Conservation (phyloP, 352 stramenopile genomes). For the Pythium brachiatum region DNA sequence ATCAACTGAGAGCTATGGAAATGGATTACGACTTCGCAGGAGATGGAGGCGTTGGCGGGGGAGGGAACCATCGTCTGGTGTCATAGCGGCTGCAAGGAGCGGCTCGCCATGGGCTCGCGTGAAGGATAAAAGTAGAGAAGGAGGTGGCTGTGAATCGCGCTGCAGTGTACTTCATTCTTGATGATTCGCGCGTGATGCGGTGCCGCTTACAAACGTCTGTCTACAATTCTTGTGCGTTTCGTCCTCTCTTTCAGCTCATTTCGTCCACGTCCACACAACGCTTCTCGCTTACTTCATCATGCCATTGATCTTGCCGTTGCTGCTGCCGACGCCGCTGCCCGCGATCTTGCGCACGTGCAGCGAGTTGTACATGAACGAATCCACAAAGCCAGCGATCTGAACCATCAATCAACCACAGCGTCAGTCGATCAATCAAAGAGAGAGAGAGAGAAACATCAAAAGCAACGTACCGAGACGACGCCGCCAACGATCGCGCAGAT, state of each 20-base stretch:
- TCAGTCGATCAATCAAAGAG: not conserved
- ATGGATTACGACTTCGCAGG: too few relatives aligned
- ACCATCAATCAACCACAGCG: not conserved
- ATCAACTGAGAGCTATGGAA: too few relatives aligned
- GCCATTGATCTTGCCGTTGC: slow-evolving; percentile 21
- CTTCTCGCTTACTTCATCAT: slow-evolving; percentile 20
- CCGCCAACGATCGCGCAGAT: slow-evolving; percentile 82
- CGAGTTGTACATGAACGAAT: slow-evolving; percentile 87
- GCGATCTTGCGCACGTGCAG: slow-evolving; percentile 46
- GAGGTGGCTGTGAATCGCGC: too few relatives aligned
- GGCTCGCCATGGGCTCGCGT: too few relatives aligned
- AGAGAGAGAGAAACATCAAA: not conserved
- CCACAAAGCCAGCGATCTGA: slow-evolving; percentile 87
- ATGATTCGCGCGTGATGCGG: too few relatives aligned
- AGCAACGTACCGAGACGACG: slow-evolving; percentile 70
- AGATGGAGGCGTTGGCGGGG: too few relatives aligned
- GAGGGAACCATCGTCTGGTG: too few relatives aligned
- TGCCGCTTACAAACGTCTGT: too few relatives aligned
- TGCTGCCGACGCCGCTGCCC: slow-evolving; percentile 16
- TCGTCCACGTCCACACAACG: not conserved
- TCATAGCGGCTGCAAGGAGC: too few relatives aligned
- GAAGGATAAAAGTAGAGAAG: too few relatives aligned
- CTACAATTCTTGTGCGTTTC: not conserved
- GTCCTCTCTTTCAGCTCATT: not conserved
- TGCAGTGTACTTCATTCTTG: too few relatives aligned